Percentiles rank a stretch among this genome's conserved stretches.
phyloP scores from a whole-genome alignment of 1,139 yeast species.

The Kurtzmaniella quercitrusa region DNA sequence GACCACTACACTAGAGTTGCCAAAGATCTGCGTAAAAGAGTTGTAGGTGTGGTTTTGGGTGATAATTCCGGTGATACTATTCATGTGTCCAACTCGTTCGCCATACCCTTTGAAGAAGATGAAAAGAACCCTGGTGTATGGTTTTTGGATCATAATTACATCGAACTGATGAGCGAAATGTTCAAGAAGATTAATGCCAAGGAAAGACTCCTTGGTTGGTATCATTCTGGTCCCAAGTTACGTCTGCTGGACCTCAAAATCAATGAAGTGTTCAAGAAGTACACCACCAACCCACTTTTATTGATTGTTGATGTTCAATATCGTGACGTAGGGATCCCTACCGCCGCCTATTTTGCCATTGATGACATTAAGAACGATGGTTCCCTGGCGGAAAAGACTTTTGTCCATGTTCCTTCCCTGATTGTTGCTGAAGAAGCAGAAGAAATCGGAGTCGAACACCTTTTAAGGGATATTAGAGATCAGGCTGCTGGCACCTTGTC shows the following conservation, averaged over 20 bases:
- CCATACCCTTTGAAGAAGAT: slow-evolving; percentile 96
- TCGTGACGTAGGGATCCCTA: slow-evolving; percentile 78
- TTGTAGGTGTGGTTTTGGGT: slow-evolving; percentile 91
- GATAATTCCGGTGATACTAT: slow-evolving; percentile 55
- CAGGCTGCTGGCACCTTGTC: slow-evolving; percentile 95
- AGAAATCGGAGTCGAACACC: slow-evolving; percentile 97
- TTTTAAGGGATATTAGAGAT: slow-evolving; percentile 89
- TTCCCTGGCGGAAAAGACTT: slow-evolving; percentile 88
- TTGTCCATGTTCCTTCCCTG: slow-evolving; percentile 86
- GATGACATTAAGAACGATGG: slow-evolving; percentile 98
- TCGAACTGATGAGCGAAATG: slow-evolving; percentile 97
- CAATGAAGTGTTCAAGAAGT: slow-evolving; percentile 82
- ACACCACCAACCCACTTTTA: slow-evolving; percentile 76
- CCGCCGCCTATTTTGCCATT: slow-evolving; percentile 90
- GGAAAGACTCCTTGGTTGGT: slow-evolving; percentile 96
- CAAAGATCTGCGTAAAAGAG: slow-evolving; percentile 67
- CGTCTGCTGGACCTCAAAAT: slow-evolving; percentile 85
- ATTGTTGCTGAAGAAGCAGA: slow-evolving; percentile 99
- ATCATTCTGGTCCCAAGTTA: slow-evolving; percentile 94
- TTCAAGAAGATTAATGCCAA: slow-evolving; percentile 95
- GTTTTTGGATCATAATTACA: slow-evolving; percentile 95
- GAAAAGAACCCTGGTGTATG: slow-evolving; percentile 90
- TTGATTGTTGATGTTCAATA: slow-evolving; percentile 92
- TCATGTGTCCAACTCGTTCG: slow-evolving; percentile 73
- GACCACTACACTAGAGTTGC: slow-evolving; percentile 92